phyloP scores from a whole-genome alignment of 192 early-diverging fungal genomes.

The Thamnidium elegans region DNA sequence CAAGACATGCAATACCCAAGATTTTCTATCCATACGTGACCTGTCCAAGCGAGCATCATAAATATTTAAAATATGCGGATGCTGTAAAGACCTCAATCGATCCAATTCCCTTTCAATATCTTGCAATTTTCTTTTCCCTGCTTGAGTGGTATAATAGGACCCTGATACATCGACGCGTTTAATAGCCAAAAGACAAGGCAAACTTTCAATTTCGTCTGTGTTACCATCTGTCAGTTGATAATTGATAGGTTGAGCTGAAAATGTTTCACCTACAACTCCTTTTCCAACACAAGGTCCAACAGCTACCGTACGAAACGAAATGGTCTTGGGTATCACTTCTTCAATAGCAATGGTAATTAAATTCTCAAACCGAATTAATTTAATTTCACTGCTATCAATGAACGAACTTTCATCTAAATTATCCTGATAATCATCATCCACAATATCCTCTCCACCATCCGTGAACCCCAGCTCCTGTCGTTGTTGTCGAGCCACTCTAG shows the following conservation, averaged over 20 bases:
- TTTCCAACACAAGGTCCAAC: conserved; percentile 35
- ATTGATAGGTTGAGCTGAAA: conserved; percentile 35
- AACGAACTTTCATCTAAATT: background rate
- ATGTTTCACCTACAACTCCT: conserved; percentile 26
- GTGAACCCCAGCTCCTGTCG: conserved; percentile 21
- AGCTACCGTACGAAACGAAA: conserved; percentile 31
- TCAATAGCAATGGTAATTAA: conserved; percentile 25
- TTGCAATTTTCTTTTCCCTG: conserved; percentile 56
- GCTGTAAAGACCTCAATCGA: conserved; percentile 53
- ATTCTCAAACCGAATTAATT: conserved; percentile 31
- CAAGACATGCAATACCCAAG: conserved; percentile 48
- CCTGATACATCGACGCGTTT: conserved; percentile 42
- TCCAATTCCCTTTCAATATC: conserved; percentile 59
- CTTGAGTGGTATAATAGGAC: conserved; percentile 45
- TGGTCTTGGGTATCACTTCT: conserved; percentile 18
- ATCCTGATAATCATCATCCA: conserved; percentile 24
- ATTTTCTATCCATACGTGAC: conserved; percentile 10
- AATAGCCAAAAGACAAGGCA: conserved; percentile 23
- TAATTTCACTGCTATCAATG: conserved; percentile 20
- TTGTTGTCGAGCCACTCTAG: conserved; percentile 20
- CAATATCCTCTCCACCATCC: conserved; percentile 13
- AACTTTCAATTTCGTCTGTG: background rate
- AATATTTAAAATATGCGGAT: conserved; percentile 56
- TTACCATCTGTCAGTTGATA: conserved; percentile 20
- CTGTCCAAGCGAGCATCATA: conserved; percentile 57